These are phyloP conservation scores for Caryopteris hybrid DNA, from an alignment of 305 asterid genomes.

Conservation along the genomic window DNA sequence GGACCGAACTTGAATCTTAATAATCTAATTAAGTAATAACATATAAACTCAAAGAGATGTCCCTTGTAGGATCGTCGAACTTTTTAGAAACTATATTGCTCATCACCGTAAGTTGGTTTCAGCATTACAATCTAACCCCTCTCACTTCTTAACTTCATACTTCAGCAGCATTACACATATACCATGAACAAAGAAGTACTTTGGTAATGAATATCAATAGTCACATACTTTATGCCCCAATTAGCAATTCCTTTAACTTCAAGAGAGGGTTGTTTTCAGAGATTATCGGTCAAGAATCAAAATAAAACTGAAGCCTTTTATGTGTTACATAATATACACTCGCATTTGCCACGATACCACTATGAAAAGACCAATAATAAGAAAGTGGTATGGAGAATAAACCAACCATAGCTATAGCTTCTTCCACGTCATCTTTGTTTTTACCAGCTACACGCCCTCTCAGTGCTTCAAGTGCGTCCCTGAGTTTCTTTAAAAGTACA, in stretches of 20 bases:
- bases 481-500: constrained; percentile 85
- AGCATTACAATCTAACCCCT: background rate
- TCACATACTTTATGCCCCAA: background rate
- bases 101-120: background rate
- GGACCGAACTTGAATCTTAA: background rate
- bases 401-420: constrained; percentile 87
- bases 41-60: background rate
- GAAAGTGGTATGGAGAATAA: background rate
- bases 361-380: background rate
- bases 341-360: background rate
- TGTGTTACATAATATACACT: background rate
- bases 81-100: background rate
- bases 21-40: background rate
- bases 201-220: too few species aligned
- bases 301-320: background rate
- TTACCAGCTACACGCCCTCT: constrained; percentile 90
- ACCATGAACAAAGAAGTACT: background rate
- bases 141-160: background rate
- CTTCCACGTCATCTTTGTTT: constrained; percentile 92
- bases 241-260: background rate
- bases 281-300: background rate
- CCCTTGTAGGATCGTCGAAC: too few species aligned
- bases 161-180: background rate
- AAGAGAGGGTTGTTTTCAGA: background rate
- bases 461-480: constrained; percentile 87